These are phyloP conservation scores for Petunia hybrid DNA, from an alignment of 305 asterid genomes.

Conservation along the genomic window DNA sequence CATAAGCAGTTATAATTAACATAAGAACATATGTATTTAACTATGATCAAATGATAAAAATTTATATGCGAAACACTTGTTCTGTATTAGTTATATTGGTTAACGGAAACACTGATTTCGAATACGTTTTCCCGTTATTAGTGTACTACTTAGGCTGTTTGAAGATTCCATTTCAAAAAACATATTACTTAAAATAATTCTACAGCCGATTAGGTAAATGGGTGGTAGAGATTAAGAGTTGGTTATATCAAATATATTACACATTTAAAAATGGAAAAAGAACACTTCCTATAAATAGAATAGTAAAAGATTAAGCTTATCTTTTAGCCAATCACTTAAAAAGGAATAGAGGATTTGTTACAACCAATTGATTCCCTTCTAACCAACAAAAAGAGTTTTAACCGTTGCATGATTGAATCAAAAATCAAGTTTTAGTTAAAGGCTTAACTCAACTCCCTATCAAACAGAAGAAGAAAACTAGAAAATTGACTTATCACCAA, in stretches of 20 bases:
- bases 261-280: background rate
- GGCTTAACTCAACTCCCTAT: constrained; percentile 5
- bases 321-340: constrained; percentile 17
- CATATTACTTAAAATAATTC: background rate
- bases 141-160: background rate
- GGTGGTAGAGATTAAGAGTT: constrained; percentile 9
- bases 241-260: background rate
- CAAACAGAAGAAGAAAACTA: constrained; percentile 23
- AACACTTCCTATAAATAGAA: background rate
- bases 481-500: constrained; percentile 25
- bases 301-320: background rate
- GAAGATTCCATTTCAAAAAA: background rate
- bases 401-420: constrained; percentile 47
- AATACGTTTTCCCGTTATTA: background rate
- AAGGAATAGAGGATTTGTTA: constrained; percentile 37
- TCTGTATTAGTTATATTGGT: background rate
- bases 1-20: background rate
- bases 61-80: background rate
- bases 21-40: background rate
- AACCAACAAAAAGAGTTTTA: constrained; percentile 27
- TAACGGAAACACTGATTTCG: background rate
- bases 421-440: constrained; percentile 4
- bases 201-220: background rate
- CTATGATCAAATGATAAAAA: background rate
- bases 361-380: constrained; percentile 10